Percentiles rank a stretch among this genome's conserved stretches.
These are phyloP conservation scores for Medicago arabica DNA, from an alignment of 306 rosid species.

Conservation along the genomic window DNA sequence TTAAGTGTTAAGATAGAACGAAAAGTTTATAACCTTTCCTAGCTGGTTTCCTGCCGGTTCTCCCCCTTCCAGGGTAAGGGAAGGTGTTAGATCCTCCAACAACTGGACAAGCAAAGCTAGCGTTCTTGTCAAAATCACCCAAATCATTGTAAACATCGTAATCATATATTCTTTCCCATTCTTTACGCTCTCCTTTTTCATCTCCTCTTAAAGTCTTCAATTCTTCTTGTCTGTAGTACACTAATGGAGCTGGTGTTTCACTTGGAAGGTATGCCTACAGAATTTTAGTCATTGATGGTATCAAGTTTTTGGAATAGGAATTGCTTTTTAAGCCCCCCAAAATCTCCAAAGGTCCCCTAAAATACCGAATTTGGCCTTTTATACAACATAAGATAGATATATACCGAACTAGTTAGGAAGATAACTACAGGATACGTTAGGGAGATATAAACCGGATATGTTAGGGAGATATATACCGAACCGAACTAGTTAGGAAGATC, in stretches of 20 bases:
- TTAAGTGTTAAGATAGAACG: neutral
- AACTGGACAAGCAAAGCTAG: slow-evolving; percentile 55
- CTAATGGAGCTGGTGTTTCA: slow-evolving; percentile 67
- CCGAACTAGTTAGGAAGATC: no score
- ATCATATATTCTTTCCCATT: slow-evolving; percentile 78
- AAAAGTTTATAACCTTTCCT: slow-evolving; percentile 55
- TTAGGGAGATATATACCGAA: no score
- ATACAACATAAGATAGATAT: no score
- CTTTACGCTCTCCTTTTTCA: slow-evolving; percentile 70
- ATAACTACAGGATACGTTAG: no score
- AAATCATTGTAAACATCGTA: slow-evolving; percentile 81
- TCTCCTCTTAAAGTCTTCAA: slow-evolving; percentile 66
- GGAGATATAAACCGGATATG: no score
- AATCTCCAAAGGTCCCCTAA: no score
- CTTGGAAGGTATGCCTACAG: slow-evolving; percentile 73
- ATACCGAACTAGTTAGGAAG: no score
- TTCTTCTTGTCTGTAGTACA: slow-evolving; percentile 60
- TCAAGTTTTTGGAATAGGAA: neutral
- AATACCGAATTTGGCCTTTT: no score
- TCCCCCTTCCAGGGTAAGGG: slow-evolving; percentile 86
- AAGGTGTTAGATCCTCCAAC: slow-evolving; percentile 68
- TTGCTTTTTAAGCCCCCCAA: no score
- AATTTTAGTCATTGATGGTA: neutral
- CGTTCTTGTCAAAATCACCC: slow-evolving; percentile 55
- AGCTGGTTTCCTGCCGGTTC: slow-evolving; percentile 68